Evolutionary conservation across 2,329 filamentous ascomycete genomes (phyloP).

Genomic region (Penicillium thymicola): DNA sequence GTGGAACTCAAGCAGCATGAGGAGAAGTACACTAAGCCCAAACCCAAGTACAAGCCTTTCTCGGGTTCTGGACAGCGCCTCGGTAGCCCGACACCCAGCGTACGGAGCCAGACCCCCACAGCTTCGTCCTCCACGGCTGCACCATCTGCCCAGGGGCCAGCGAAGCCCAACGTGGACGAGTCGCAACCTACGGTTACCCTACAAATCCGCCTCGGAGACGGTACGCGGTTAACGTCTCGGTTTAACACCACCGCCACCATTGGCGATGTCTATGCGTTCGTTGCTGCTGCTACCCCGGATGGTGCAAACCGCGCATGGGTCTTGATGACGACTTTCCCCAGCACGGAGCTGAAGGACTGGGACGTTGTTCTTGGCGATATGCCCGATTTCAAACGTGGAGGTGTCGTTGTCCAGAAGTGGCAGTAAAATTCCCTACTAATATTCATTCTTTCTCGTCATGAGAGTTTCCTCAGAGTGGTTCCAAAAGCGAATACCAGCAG

Average conservation of each 20-base stretch:
- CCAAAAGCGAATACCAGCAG: conserved; percentile 6
- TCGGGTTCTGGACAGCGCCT: conserved; percentile 58
- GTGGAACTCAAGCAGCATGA: conserved; percentile 63
- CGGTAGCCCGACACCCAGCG: conserved; percentile 61
- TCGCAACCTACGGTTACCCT: conserved; percentile 57
- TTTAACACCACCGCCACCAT: conserved; percentile 66
- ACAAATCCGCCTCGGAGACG: conserved; percentile 62
- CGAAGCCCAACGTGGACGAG: conserved; percentile 53
- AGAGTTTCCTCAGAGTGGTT: neutral
- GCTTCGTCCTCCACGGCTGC: conserved; percentile 22
- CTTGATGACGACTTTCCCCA: conserved; percentile 65
- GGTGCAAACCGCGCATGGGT: conserved; percentile 53
- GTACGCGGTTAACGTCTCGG: conserved; percentile 57
- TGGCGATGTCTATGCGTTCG: conserved; percentile 62
- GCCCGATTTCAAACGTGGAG: conserved; percentile 50
- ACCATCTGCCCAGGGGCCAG: conserved; percentile 23
- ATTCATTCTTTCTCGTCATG: neutral
- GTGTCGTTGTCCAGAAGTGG: conserved; percentile 52
- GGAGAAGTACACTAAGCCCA: conserved; percentile 61
- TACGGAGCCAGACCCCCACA: conserved; percentile 37
- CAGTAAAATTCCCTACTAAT: conserved; percentile 19
- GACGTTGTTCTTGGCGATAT: conserved; percentile 44
- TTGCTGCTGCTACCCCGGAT: conserved; percentile 51
- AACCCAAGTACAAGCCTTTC: conserved; percentile 63
- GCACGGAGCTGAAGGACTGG: conserved; percentile 59